Base-by-base conservation (phyloP, 805 yeast species). In the Wickerhamomyces mucosus region DNA sequence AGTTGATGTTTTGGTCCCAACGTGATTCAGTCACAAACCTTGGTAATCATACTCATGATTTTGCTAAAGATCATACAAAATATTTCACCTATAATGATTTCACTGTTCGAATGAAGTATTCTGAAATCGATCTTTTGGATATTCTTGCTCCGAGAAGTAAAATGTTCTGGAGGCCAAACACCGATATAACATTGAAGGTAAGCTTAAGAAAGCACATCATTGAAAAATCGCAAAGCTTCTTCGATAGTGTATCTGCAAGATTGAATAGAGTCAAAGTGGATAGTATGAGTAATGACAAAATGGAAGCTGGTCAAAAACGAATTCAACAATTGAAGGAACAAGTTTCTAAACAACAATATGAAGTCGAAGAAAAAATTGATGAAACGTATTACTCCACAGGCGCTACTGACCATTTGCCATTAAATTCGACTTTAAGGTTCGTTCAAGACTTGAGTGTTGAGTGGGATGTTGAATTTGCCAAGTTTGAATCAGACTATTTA, bases 401-500 rank as follows among this genome's bases (percentile, higher is more conserved):
- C 2, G 78, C 83, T 0, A 69, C 79, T 6, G 78, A 75, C 23
- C 81, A 81, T 51, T 52, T 89, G 27, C 67, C 75, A 10, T 56
- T 92, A 42, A 92, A 94, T 47, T 58, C 70, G 0, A 69, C 81
- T 3, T 56, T 86, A 18, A 62, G 89, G 43, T 69, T 69, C 21
- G 63, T 89, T 13, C 96, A 89, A 47, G 86, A 80, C 35, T 58
- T 77, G 18, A 88, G 94, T 3, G 86, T 84, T 15, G 70, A 65
- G 25, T 92, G 97, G 97, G 95, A 89, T 55, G 45, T 56, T 15
- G 94, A 79, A 35, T 86, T 92, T 46, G 67, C 73, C 22, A 80
- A 73, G 7, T 89, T 92, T 58, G 96, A 83, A 37, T 67, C 68
- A 27, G 66, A 67, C 15, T 92, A 70, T 49, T 67, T 89, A 37